These are phyloP conservation scores for Paecilomyces variotii DNA, from an alignment of 2,329 filamentous ascomycete genomes.

Conservation along the genomic window DNA sequence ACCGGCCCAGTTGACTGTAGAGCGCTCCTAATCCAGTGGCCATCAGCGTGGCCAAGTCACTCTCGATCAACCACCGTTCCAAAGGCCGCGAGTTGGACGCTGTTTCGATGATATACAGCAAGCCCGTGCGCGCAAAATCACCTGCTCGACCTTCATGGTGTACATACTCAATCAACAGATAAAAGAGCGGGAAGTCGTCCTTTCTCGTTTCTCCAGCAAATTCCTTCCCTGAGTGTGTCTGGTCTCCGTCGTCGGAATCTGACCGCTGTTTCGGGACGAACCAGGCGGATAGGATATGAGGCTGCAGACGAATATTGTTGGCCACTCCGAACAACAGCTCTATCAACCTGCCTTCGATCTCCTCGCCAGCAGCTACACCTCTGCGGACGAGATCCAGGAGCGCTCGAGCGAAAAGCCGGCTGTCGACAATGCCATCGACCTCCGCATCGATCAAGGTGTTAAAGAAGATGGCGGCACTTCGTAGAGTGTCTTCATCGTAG, in stretches of 20 bases:
- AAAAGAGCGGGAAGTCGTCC: constrained; percentile 92
- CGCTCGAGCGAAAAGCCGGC: constrained; percentile 73
- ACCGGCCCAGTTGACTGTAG: constrained; percentile 61
- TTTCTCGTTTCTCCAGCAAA: constrained; percentile 81
- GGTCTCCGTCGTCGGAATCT: constrained; percentile 29
- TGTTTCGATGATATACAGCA: constrained; percentile 93
- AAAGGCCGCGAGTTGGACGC: constrained; percentile 73
- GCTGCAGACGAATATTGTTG: constrained; percentile 87
- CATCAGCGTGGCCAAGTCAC: constrained; percentile 93
- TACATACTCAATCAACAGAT: constrained; percentile 91
- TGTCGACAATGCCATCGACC: constrained; percentile 89
- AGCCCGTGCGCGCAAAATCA: constrained; percentile 87
- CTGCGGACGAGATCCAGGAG: constrained; percentile 78
- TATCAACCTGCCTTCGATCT: constrained; percentile 81
- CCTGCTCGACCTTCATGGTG: constrained; percentile 91
- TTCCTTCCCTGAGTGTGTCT: constrained; percentile 48
- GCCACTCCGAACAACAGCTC: constrained; percentile 94
- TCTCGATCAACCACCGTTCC: constrained; percentile 96
- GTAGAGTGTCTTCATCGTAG: constrained; percentile 77
- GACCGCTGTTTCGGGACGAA: constrained; percentile 57
- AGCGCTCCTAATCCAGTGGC: constrained; percentile 81
- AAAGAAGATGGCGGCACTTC: constrained; percentile 77
- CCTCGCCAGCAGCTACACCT: constrained; percentile 58
- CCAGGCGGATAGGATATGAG: constrained; percentile 81
- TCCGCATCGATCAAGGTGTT: constrained; percentile 91